Conservation (phyloP, 768 basidiomycete genomes). For the Cystofilobasidium macerans region DNA sequence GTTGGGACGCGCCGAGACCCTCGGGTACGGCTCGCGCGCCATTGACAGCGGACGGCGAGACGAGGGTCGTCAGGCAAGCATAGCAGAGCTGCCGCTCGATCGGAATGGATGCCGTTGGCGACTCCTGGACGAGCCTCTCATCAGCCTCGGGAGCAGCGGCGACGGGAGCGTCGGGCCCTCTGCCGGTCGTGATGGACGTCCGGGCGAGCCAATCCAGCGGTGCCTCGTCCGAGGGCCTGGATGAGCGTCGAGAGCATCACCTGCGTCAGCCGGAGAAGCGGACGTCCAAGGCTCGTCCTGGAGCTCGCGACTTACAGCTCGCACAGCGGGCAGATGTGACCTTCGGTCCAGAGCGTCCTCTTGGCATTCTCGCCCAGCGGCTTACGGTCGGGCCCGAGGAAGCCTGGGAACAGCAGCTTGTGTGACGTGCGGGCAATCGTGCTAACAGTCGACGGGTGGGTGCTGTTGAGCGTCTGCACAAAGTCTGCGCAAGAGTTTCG, state of each 20-base stretch:
- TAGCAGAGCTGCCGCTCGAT: slow-evolving; percentile 20
- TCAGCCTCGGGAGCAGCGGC: too few relatives aligned
- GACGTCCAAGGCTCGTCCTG: not conserved
- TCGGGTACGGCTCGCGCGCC: not conserved
- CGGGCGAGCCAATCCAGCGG: slow-evolving; percentile 12
- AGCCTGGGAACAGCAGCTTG: slow-evolving; percentile 23
- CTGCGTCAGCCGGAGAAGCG: too few relatives aligned
- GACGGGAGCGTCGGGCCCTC: too few relatives aligned
- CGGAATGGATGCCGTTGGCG: not conserved
- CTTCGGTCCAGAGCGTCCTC: not conserved
- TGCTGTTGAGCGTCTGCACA: slow-evolving; percentile 21
- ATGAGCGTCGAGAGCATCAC: too few relatives aligned
- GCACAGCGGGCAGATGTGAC: slow-evolving; percentile 23
- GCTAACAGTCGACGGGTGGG: slow-evolving; percentile 25
- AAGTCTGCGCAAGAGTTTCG: slow-evolving; percentile 15
- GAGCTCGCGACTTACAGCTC: slow-evolving; percentile 24
- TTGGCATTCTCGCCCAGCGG: not conserved
- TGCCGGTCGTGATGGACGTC: slow-evolving; percentile 21
- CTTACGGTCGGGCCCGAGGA: not conserved
- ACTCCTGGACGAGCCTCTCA: not conserved
- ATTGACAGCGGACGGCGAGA: slow-evolving; percentile 19
- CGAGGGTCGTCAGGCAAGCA: slow-evolving; percentile 23
- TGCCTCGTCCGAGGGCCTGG: slow-evolving; percentile 12
- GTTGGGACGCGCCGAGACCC: not conserved
- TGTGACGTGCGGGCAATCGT: slow-evolving; percentile 24